A percentile compares a stretch with the other conserved stretches of the same genome.
Conservation (phyloP, 2,329 filamentous ascomycete genomes). For the Albifimbria verrucaria region DNA sequence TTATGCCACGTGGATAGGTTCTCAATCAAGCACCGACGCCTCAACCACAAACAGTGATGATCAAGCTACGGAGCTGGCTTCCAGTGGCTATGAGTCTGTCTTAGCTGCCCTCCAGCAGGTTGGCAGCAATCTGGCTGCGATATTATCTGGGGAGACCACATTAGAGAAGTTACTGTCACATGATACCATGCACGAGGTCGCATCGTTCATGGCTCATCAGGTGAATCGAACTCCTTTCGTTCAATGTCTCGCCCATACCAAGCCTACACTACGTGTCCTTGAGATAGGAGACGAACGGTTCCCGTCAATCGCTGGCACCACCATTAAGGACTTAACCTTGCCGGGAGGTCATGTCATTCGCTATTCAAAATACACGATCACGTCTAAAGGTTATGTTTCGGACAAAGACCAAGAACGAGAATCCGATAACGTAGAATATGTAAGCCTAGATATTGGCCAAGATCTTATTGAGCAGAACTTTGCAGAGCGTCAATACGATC, state of each 20-base stretch:
- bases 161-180: too few species aligned
- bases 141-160: too few species aligned
- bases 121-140: too few species aligned
- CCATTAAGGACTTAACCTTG: conserved; percentile 21
- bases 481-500: conserved; percentile 24
- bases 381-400: conserved; percentile 25
- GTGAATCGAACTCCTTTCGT: too few species aligned
- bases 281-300: conserved; percentile 39
- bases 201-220: too few species aligned
- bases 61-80: too few species aligned
- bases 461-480: conserved; percentile 25
- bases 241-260: conserved; percentile 19
- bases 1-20: too few species aligned
- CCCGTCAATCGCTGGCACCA: conserved; percentile 25
- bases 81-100: too few species aligned
- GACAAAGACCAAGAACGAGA: conserved; percentile 20
- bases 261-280: conserved; percentile 29
- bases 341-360: conserved; percentile 6
- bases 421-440: conserved; percentile 12
- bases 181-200: too few species aligned
- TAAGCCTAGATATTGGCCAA: conserved; percentile 16
- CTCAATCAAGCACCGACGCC: too few species aligned
- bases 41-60: too few species aligned
- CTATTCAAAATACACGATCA: conserved; percentile 25
- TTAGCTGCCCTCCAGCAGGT: too few species aligned